A percentile compares a stretch with the other conserved stretches of the same genome.
Evolutionary conservation across 1,284 basidiomycete genomes (phyloP).

Genomic region (Melanopsichium pennsylvanicum): DNA sequence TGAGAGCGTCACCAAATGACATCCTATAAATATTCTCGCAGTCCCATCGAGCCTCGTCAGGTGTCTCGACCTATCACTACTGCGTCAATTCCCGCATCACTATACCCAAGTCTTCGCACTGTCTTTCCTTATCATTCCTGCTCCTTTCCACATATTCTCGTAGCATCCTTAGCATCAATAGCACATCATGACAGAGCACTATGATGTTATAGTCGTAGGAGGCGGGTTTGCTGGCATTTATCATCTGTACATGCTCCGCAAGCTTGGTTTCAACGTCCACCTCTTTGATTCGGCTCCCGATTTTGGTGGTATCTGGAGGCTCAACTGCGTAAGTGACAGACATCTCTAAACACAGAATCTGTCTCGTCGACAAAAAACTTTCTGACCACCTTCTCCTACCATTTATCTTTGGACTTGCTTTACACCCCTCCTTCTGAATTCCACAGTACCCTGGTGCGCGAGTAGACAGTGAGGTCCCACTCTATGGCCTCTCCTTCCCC

Average conservation of each 20-base stretch:
- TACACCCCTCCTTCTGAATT: not conserved
- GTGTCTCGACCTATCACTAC: too few species aligned
- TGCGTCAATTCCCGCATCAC: not conserved
- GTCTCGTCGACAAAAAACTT: too few species aligned
- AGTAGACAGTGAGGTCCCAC: conserved; percentile 48
- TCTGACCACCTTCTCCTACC: too few species aligned
- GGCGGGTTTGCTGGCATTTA: conserved; percentile 48
- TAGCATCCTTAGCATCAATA: too few species aligned
- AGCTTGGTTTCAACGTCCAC: conserved; percentile 43
- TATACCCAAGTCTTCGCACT: not conserved
- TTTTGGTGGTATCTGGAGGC: conserved; percentile 48
- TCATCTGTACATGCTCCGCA: conserved; percentile 37
- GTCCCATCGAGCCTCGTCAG: too few species aligned
- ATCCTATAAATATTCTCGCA: too few species aligned
- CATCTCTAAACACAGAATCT: too few species aligned
- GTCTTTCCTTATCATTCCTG: too few species aligned
- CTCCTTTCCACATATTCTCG: too few species aligned
- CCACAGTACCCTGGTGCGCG: conserved; percentile 40
- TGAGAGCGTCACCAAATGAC: too few species aligned
- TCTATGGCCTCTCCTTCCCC: conserved; percentile 46
- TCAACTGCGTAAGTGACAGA: conserved; percentile 38
- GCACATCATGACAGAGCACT: conserved; percentile 45
- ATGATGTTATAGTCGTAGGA: conserved; percentile 38
- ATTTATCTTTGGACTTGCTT: not conserved
- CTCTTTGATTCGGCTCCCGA: conserved; percentile 45